Conservation (phyloP, 2,329 filamentous ascomycete genomes). For the Hymenoscyphus fructigenus region DNA sequence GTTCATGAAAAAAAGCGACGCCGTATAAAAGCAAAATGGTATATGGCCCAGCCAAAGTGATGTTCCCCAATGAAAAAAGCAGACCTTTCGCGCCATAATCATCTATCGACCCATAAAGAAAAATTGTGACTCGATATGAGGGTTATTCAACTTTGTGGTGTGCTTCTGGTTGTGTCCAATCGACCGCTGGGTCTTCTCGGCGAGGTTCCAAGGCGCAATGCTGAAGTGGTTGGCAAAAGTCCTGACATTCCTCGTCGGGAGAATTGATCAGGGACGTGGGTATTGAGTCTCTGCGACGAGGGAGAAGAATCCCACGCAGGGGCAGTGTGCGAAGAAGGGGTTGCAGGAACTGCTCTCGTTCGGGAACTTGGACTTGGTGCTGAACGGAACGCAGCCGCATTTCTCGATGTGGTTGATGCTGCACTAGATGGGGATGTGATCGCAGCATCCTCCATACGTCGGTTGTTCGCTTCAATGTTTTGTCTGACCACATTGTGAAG, state of each 20-base stretch:
- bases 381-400: conserved; percentile 9
- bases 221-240: background rate
- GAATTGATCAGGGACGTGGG: conserved; percentile 18
- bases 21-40: conserved; percentile 13
- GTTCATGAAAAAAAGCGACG: conserved; percentile 5
- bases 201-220: background rate
- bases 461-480: conserved; percentile 27
- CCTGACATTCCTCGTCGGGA: conserved; percentile 18
- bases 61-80: background rate
- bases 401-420: conserved; percentile 13
- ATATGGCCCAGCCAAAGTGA: conserved; percentile 20
- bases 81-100: background rate
- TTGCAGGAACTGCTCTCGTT: conserved; percentile 11
- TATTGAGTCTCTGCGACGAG: conserved; percentile 9
- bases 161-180: background rate
- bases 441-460: conserved; percentile 20
- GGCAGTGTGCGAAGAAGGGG: conserved; percentile 7
- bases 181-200: conserved; percentile 1
- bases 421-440: conserved; percentile 16
- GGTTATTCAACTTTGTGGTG: background rate
- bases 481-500: conserved; percentile 52
- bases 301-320: conserved; percentile 2
- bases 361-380: conserved; percentile 13
- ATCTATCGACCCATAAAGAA: background rate
- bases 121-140: background rate